These are phyloP conservation scores for Globisporangium lucens DNA, from an alignment of 352 stramenopile genomes.

Conservation along the genomic window DNA sequence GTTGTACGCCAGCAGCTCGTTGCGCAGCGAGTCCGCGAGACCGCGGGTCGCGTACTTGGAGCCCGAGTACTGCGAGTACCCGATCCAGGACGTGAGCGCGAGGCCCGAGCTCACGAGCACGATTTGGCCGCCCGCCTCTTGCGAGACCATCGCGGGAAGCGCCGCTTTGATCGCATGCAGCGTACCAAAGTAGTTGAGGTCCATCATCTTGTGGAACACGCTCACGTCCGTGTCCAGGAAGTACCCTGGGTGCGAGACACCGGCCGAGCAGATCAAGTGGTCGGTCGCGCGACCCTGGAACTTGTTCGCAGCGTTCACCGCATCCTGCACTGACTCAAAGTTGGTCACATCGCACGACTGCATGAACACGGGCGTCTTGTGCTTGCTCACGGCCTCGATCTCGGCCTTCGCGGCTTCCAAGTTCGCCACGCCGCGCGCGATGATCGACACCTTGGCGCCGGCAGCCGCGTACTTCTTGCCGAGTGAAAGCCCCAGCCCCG, in stretches of 20 bases:
- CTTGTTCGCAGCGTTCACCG: constrained; percentile 60
- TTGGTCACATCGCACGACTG: constrained; percentile 74
- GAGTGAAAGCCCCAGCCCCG: constrained; percentile 62
- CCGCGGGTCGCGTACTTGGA: constrained; percentile 84
- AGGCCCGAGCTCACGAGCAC: constrained; percentile 72
- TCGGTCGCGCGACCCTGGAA: constrained; percentile 67
- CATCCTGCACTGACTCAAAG: constrained; percentile 52
- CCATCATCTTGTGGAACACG: constrained; percentile 77
- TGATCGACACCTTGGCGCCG: constrained; percentile 74
- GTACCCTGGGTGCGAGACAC: constrained; percentile 57
- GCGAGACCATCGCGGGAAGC: constrained; percentile 71
- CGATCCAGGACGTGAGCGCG: constrained; percentile 76
- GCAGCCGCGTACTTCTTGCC: constrained; percentile 64
- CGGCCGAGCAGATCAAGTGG: constrained; percentile 71
- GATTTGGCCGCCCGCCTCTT: constrained; percentile 55
- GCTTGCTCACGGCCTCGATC: constrained; percentile 46
- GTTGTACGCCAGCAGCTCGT: constrained; percentile 70
- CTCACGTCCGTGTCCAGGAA: constrained; percentile 73
- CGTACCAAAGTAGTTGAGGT: constrained; percentile 87
- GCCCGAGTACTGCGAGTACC: constrained; percentile 74
- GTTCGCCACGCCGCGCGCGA: constrained; percentile 55
- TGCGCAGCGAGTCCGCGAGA: constrained; percentile 71
- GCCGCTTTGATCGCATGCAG: constrained; percentile 77
- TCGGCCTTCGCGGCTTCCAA: constrained; percentile 60
- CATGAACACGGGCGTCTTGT: constrained; percentile 49